phyloP scores from a whole-genome alignment of 1,284 basidiomycete genomes.

The Moniliella sp. region DNA sequence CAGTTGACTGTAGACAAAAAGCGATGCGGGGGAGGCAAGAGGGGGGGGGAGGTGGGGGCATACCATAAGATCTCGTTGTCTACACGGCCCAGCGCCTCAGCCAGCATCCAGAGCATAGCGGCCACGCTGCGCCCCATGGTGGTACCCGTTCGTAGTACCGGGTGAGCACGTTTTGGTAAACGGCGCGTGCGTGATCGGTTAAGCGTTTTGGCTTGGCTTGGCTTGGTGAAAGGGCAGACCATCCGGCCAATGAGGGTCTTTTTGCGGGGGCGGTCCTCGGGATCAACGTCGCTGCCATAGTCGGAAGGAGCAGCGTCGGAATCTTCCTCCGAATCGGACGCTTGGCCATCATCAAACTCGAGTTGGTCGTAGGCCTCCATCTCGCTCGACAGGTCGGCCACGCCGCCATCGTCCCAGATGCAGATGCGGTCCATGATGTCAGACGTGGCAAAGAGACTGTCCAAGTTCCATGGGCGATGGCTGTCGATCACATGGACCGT shows the following conservation, averaged over 20 bases:
- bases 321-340: conserved; percentile 43
- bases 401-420: conserved; percentile 30
- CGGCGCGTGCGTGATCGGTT: too few relatives aligned
- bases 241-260: too few relatives aligned
- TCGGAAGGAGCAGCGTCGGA: too few relatives aligned
- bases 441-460: conserved; percentile 56
- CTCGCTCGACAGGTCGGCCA: conserved; percentile 9
- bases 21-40: too few relatives aligned
- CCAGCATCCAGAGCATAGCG: conserved; percentile 68
- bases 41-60: conserved; percentile 6
- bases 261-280: too few relatives aligned
- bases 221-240: too few relatives aligned
- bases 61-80: conserved; percentile 86
- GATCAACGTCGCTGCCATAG: too few relatives aligned
- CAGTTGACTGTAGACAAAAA: too few relatives aligned
- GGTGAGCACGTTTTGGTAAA: too few relatives aligned
- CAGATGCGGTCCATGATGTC: conserved; percentile 22
- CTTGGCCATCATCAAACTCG: conserved; percentile 23
- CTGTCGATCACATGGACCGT: conserved; percentile 70
- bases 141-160: conserved; percentile 63
- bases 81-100: conserved; percentile 63
- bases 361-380: conserved; percentile 18
- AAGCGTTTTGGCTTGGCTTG: too few relatives aligned
- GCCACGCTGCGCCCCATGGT: conserved; percentile 73
- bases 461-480: conserved; percentile 67